phyloP scores from a whole-genome alignment of 2,329 filamentous ascomycete genomes.

The Cordyceps pruinosa region DNA sequence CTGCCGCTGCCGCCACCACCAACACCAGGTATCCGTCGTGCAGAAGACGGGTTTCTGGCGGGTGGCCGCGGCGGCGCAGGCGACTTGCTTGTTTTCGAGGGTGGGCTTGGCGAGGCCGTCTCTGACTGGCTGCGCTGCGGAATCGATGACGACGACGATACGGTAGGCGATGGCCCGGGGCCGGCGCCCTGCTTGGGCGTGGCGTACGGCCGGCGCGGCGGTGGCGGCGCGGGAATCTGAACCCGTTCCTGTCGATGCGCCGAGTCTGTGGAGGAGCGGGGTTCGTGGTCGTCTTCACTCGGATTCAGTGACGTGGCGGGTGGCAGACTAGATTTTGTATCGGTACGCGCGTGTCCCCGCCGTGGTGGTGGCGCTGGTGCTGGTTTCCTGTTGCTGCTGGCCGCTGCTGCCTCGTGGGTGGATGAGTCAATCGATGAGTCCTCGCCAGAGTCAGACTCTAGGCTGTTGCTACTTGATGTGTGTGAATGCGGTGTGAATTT shows the following conservation, averaged over 20 bases:
- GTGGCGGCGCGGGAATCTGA: conserved; percentile 39
- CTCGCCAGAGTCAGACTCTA: neutral
- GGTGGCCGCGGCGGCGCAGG: conserved; percentile 38
- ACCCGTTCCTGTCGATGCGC: conserved; percentile 32
- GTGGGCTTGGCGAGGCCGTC: neutral
- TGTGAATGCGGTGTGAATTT: neutral
- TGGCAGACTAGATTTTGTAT: conserved; percentile 31
- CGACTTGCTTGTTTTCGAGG: conserved; percentile 14
- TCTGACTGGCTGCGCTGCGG: conserved; percentile 1
- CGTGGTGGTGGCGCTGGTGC: conserved; percentile 47
- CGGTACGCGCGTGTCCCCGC: conserved; percentile 38
- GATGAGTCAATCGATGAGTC: conserved; percentile 20
- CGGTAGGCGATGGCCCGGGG: conserved; percentile 17
- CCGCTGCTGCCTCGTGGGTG: conserved; percentile 21
- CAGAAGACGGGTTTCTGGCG: conserved; percentile 33
- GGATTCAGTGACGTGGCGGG: conserved; percentile 14
- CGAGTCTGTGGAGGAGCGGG: conserved; percentile 46
- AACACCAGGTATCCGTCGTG: conserved; percentile 37
- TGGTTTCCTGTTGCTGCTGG: conserved; percentile 32
- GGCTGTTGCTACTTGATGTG: neutral
- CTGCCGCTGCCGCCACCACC: conserved; percentile 29
- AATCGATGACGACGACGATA: conserved; percentile 6
- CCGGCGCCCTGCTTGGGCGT: conserved; percentile 25
- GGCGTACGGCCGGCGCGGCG: conserved; percentile 43
- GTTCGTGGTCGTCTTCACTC: conserved; percentile 31